Evolutionary conservation across 495 filamentous ascomycete species (phyloP), one percentile per base, ranked within the genome.

Genomic region (Tuber magnatum): DNA sequence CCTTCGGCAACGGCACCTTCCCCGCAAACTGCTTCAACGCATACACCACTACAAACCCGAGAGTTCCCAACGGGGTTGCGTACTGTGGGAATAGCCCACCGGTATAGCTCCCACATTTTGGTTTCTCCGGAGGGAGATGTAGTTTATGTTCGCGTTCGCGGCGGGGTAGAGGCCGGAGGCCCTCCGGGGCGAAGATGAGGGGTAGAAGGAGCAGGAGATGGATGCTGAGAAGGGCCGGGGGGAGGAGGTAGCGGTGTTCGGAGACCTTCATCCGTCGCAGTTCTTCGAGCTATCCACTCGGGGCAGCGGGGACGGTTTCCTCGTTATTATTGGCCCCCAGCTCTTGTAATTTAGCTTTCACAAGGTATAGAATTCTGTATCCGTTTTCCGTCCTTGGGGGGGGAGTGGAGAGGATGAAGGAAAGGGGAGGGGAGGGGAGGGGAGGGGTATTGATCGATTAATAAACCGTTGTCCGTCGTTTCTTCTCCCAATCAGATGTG

Each of bases 231-330:
- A 82, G 74, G 68, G 76, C 70, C n/a, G 81, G 81, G 41, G 81
- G 81, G 51, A 82, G 80, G 69, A 82, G 56, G 75, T 78, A 80
- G 22, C 77, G 79, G 69, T 82, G 81, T 32, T 75, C 76, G 61
- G 75, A 75, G 41, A 76, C 75, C 75, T 80, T 82, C 81, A 82
- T 82, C 43, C 78, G 78, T 74, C 69, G 70, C 28, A 44, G 32
- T 41, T 71, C n/a, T 78, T 78, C 28, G 51, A 56, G n/a, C 51
- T 56, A 28, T 56, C 51, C 51, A 24, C n/a, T n/a, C 51, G n/a
- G 51, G 24, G 51, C n/a, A 12, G n/a, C 56, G 28, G 3, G 12
- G 56, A 32, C 12, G 56, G 56, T 4, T 68, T 74, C 24, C 51
- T 78, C 71, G 70, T 46, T 48, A 51, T 78, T 68, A 48, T 42